Evolutionary conservation across 2,329 filamentous ascomycete genomes (phyloP).

Genomic region (Aspergillus pseudonomiae): DNA sequence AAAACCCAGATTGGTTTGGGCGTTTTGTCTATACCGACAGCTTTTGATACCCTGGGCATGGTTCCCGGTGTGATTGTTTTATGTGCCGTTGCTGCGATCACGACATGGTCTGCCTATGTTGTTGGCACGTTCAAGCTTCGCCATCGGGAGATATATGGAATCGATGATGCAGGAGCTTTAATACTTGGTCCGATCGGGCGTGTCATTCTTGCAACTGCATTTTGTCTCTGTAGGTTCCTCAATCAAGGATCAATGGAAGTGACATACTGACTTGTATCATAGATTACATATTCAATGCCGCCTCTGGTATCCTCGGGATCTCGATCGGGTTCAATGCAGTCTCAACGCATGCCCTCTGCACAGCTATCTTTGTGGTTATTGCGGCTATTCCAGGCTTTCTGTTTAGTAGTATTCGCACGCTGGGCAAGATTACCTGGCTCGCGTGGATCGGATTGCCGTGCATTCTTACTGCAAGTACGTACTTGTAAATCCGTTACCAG

Average conservation of each 20-base stretch:
- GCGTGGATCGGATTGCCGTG: conserved; percentile 36
- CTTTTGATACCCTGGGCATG: background rate
- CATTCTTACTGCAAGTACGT: conserved; percentile 18
- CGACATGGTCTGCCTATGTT: background rate
- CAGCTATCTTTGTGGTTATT: conserved; percentile 26
- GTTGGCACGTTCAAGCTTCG: background rate
- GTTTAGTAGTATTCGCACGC: conserved; percentile 36
- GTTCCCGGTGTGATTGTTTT: background rate
- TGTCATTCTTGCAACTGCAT: background rate
- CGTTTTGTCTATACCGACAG: background rate
- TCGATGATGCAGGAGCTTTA: background rate
- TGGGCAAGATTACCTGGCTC: conserved; percentile 36
- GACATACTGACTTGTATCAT: background rate
- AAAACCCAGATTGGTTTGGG: background rate
- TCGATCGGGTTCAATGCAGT: conserved; percentile 46
- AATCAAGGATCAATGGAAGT: too few relatives aligned
- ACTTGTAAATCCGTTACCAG: too few relatives aligned
- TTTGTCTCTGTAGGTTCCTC: conserved; percentile 11
- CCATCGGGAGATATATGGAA: background rate
- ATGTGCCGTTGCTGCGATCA: background rate
- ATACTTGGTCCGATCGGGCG: background rate
- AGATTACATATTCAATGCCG: conserved; percentile 41
- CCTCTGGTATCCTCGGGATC: conserved; percentile 46
- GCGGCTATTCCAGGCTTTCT: conserved; percentile 22
- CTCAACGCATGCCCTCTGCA: conserved; percentile 38